phyloP scores from a whole-genome alignment of 129 eudicot genomes.

The Scalesia atractyloides region DNA sequence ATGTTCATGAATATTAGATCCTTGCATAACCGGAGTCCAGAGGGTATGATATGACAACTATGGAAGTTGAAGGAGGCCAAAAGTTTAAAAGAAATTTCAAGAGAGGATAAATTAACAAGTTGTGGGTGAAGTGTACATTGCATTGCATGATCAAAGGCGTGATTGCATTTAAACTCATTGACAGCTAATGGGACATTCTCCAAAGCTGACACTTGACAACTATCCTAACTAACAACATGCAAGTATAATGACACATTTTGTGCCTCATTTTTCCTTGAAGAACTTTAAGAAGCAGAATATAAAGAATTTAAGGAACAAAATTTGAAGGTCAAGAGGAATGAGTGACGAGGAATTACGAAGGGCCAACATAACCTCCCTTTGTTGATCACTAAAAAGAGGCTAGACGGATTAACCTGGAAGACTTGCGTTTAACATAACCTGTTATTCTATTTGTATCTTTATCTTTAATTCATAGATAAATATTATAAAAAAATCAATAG shows the following conservation, averaged over 20 bases:
- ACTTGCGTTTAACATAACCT: too few relatives aligned
- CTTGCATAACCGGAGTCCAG: background rate
- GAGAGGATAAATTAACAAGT: conserved; percentile 13
- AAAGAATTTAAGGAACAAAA: too few relatives aligned
- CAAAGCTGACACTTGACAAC: conserved; percentile 26
- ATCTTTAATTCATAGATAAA: too few relatives aligned
- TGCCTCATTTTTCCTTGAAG: too few relatives aligned
- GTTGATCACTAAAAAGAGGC: too few relatives aligned
- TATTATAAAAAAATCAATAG: too few relatives aligned
- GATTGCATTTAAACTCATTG: conserved; percentile 37
- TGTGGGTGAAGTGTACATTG: conserved; percentile 14
- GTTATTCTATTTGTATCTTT: too few relatives aligned
- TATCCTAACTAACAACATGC: conserved; percentile 5
- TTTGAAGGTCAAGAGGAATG: too few relatives aligned
- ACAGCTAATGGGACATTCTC: conserved; percentile 37
- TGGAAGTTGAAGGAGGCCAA: background rate
- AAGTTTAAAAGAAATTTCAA: background rate
- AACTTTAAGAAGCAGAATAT: too few relatives aligned
- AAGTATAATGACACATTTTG: background rate
- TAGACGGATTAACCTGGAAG: too few relatives aligned
- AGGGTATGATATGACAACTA: background rate
- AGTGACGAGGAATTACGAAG: too few relatives aligned
- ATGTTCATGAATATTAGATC: background rate
- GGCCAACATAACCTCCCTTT: too few relatives aligned
- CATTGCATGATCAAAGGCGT: conserved; percentile 40